Base-by-base conservation (phyloP, 768 basidiomycete genomes). In the Boletus bicolor region DNA sequence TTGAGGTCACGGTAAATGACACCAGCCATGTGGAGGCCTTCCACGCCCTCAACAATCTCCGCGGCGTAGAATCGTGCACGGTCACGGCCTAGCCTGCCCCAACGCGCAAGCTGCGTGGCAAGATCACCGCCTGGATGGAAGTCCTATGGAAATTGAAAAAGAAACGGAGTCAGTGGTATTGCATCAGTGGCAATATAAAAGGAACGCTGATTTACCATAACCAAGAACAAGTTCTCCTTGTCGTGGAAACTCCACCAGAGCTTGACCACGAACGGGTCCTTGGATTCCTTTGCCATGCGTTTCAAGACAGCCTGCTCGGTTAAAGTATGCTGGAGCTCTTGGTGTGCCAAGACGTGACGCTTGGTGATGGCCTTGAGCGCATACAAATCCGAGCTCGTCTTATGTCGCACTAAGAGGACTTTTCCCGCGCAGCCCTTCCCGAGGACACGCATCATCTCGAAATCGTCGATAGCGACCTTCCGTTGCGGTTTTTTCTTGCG, bases 351-450 rank as follows among this genome's bases (percentile, higher is more conserved):
- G 24, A 99, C 97, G 71, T 96, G 93, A 52, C 93, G 83, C 77
- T 98, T 99, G 60, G 93, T 95, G 73, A 99, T 97, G 6, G 95
- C 95, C 75, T 99, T 99, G 75, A 98, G 82, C 36, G 96, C 96
- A 68, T 89, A 95, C 47, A 97, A 73, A 52, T 86, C 83, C 44
- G 79, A 61, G 28, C 85, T 83, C 21, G 75, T 73, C 74, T 89
- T 89, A 65, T 96, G 86, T 63, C 84, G 82, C 46, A 98, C 96
- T 52, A 98, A 83, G 39, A 98, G 74, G 17, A 98, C 96, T 72
- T 98, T 97, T 46, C 96, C 97, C 5, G 97, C 96, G 67, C 95
- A 98, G 1, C 97, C 97, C 74, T 94, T 97, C 17, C 97, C 97
- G 12, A 99, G 76, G 34, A 98, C 96, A 15, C 93, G 83, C 80